Evolutionary conservation across 495 filamentous ascomycete species (phyloP).

Genomic region (Penicillium simplicissimum): DNA sequence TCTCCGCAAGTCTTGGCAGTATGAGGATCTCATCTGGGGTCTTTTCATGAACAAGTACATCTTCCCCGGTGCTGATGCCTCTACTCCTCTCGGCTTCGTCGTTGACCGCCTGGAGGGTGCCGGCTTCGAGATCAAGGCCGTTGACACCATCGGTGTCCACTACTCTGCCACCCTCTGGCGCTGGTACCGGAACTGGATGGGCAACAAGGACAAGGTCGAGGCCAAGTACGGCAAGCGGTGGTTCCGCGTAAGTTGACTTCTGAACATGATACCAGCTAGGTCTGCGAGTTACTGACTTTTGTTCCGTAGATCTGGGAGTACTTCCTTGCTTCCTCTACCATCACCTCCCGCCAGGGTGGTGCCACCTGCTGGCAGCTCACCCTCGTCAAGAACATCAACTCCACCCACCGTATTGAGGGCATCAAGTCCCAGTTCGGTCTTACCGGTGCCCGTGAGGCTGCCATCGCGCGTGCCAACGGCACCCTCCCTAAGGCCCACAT

Average conservation of each 20-base stretch:
- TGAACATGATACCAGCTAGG: not conserved
- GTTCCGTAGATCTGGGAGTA: slow-evolving; percentile 89
- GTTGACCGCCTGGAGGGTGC: slow-evolving; percentile 66
- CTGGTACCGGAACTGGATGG: slow-evolving; percentile 99
- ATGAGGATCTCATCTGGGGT: slow-evolving; percentile 74
- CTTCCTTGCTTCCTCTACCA: slow-evolving; percentile 93
- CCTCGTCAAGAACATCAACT: slow-evolving; percentile 97
- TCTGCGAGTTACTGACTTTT: not conserved
- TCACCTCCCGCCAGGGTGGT: slow-evolving; percentile 86
- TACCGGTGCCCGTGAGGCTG: slow-evolving; percentile 60
- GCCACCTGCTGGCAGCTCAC: slow-evolving; percentile 97
- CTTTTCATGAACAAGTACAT: slow-evolving; percentile 80
- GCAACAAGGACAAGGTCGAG: slow-evolving; percentile 89
- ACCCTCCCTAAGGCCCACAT: slow-evolving; percentile 44
- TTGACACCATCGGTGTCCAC: slow-evolving; percentile 93
- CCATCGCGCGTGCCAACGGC: slow-evolving; percentile 42
- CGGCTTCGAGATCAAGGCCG: slow-evolving; percentile 59
- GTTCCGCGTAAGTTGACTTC: slow-evolving; percentile 76
- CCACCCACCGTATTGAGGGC: slow-evolving; percentile 89
- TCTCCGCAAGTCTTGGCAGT: slow-evolving; percentile 69
- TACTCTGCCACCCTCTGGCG: slow-evolving; percentile 97
- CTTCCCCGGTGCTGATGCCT: slow-evolving; percentile 70
- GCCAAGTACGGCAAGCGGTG: slow-evolving; percentile 95
- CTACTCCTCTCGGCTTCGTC: slow-evolving; percentile 64
- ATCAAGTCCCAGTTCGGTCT: slow-evolving; percentile 74